Conservation (phyloP, 306 rosid species). For the Acacia melanoxylon region DNA sequence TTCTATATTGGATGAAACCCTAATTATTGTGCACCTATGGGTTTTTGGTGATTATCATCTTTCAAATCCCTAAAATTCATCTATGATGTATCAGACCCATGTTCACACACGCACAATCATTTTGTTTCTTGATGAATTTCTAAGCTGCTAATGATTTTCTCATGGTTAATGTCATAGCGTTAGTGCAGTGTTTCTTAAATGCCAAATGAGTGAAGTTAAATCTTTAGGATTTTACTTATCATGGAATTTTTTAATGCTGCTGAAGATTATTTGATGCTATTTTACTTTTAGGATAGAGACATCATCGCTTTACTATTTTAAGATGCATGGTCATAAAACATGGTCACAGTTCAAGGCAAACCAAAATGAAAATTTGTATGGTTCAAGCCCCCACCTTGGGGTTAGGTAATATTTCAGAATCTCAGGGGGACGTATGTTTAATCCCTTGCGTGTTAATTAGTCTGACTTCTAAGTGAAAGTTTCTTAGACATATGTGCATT, state of each 20-base stretch:
- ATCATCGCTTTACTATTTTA: neutral
- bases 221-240: neutral
- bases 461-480: slow-evolving; percentile 5
- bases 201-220: neutral
- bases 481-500: neutral
- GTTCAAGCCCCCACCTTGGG: neutral
- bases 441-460: neutral
- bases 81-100: no score
- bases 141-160: neutral
- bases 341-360: neutral
- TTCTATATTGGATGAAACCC: no score
- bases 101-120: no score
- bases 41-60: no score
- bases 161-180: neutral
- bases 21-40: no score
- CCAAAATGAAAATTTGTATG: neutral
- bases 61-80: no score
- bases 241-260: neutral
- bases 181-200: neutral
- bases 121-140: neutral
- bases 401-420: neutral
- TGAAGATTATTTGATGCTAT: neutral
- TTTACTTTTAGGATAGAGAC: neutral
- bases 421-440: neutral
- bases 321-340: neutral